Evolutionary conservation across 441 rosid genomes (phyloP).

Genomic region (Aleurites moluccanus): DNA sequence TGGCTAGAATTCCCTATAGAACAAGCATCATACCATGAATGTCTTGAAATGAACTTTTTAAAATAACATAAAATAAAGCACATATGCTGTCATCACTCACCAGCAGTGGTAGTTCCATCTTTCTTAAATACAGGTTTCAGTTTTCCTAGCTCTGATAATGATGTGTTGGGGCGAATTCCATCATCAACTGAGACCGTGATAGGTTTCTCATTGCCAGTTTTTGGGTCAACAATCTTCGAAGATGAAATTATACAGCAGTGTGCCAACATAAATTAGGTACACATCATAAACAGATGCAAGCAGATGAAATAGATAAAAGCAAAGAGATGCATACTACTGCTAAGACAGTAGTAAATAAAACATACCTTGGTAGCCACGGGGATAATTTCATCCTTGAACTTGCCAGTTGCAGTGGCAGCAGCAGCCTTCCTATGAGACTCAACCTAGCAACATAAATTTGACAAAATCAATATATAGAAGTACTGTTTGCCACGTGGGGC

Average conservation of each 20-base stretch:
- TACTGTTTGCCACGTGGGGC: conserved; percentile 1
- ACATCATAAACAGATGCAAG: not conserved
- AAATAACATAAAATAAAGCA: not conserved
- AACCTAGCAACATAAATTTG: conserved; percentile 52
- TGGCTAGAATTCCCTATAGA: conserved; percentile 93
- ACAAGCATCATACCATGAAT: conserved; percentile 13
- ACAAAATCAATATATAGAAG: conserved; percentile 13
- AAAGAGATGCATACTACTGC: not conserved
- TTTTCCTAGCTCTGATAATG: conserved; percentile 64
- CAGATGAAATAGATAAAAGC: not conserved
- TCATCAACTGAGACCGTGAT: conserved; percentile 80
- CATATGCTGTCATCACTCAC: conserved; percentile 36
- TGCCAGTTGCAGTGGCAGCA: conserved; percentile 86
- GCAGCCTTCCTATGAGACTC: conserved; percentile 97
- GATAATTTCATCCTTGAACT: conserved; percentile 85
- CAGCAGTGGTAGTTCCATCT: conserved; percentile 96
- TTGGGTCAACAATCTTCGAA: conserved; percentile 84
- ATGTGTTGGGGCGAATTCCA: conserved; percentile 81
- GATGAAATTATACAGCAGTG: conserved; percentile 17
- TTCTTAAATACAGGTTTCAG: conserved; percentile 85
- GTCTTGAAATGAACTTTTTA: conserved; percentile 10
- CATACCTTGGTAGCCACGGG: conserved; percentile 93
- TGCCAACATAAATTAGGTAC: conserved; percentile 8
- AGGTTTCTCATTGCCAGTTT: conserved; percentile 80
- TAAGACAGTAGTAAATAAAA: conserved; percentile 1